Evolutionary conservation across 495 filamentous ascomycete species (phyloP), one percentile per base, ranked within the genome.

Genomic region (Penicillium silybi): DNA sequence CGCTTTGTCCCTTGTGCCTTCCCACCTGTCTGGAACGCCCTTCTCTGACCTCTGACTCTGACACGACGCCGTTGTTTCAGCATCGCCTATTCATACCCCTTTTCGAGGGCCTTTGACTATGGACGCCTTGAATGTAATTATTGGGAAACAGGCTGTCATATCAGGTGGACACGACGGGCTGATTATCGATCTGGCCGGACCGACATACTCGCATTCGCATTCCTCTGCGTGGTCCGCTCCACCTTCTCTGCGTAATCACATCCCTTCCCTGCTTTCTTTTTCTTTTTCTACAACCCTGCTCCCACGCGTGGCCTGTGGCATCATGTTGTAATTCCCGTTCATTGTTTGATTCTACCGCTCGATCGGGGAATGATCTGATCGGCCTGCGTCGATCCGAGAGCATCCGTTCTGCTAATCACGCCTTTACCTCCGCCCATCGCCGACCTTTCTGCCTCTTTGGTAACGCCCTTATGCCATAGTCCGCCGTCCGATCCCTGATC

Each of bases 391-490:
- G 41, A 65, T 65, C 62, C 62, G 62, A 58, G 22, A 46, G 45
- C 50, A 53, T 62, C 62, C 62, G 62, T 50, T 27, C 44, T 20
- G 25, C 16, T 54, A 37, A 56, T 53, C 55, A 49, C 47, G 41
- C 34, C 57, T 53, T 50, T 29, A 49, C 23, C 38, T 45, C 44
- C 42, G 7, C 43, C 6, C 51, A 51, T 58, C 55, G 46, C 41
- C 19, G 35, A 25, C 7, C 45, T 26, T 20, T 38, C 27, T 32
- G 35, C 46, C 37, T 20, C 35, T n/a, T 18, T 26, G 4, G 46
- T 48, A 34, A 34, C 51, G 52, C 48, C 54, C 60, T 40, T 58
- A 73, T 73, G 70, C 63, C 41, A 58, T 73, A 68, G 47, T 48
- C 29, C 45, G 13, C n/a, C 23, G 7, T 44, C 29, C 11, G 10